Conservation (phyloP, 352 stramenopile species). For the Globisporangium sylvaticum region DNA sequence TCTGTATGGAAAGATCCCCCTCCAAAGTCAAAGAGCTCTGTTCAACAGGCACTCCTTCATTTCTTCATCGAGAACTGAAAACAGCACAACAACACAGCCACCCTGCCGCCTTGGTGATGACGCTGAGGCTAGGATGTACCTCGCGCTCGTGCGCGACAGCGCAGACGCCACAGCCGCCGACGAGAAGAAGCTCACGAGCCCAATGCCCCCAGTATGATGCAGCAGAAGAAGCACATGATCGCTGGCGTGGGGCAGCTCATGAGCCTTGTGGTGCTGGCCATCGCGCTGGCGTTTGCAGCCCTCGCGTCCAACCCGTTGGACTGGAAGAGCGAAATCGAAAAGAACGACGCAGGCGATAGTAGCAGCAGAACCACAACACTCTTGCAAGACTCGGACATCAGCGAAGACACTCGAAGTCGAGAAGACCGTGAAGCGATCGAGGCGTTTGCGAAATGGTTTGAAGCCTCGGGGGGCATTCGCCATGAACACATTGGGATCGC, state of each 20-base stretch:
- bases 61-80: too few relatives aligned
- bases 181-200: neutral
- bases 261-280: neutral
- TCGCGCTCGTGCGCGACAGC: neutral
- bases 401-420: neutral
- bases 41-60: too few relatives aligned
- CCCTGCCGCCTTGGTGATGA: too few relatives aligned
- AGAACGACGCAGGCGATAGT: neutral
- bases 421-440: slow-evolving; percentile 1
- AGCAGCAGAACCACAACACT: neutral
- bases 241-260: slow-evolving; percentile 6
- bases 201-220: neutral
- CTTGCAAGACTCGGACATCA: neutral
- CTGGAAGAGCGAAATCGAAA: neutral
- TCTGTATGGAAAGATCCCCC: neutral
- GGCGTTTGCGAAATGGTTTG: slow-evolving; percentile 48
- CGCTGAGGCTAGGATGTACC: neutral
- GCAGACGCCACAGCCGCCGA: neutral
- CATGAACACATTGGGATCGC: slow-evolving; percentile 24
- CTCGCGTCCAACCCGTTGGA: slow-evolving; percentile 9
- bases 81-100: too few relatives aligned
- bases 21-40: too few relatives aligned
- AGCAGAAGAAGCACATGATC: slow-evolving; percentile 4
- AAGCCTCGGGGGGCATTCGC: slow-evolving; percentile 20
- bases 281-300: slow-evolving; percentile 1